Base-by-base conservation (phyloP, 2,329 filamentous ascomycete genomes). In the Pseudogymnoascus sp. region DNA sequence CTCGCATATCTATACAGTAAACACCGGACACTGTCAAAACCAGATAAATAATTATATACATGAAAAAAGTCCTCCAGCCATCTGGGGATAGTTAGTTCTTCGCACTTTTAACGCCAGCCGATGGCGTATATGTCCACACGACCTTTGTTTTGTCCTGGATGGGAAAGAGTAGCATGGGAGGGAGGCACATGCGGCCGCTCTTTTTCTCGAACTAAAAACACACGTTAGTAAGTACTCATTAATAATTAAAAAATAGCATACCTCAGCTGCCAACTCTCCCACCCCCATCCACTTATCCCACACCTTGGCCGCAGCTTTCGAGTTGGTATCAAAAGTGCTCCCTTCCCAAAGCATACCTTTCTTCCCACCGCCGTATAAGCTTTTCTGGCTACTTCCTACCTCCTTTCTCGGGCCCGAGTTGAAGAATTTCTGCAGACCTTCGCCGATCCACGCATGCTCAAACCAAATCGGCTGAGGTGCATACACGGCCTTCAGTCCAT, bases 391-490 rank as follows among this genome's bases (percentile, higher is more conserved):
- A 55, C 79, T 77, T 58, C 82, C 82, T 35, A 75, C 77, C 62
- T 79, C 77, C 6, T 80, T 81, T 6, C 76, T 77, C 5, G 76
- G 75, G 0, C 82, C 82, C 7, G 80, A 78, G 63, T 85, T 85
- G 72, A 85, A 84, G 77, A 79, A 84, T 63, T 75, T 77, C 28
- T 77, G 76, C 26, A 85, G 70, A 61, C 78, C 78, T 28, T 74
- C 71, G 2, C 79, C 76, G 28, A 74, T 73, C 87, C 87, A 91
- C 57, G 86, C 81, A 62, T 88, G 82, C 71, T 92, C 88, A 67
- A 90, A 89, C 71, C 85, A 92, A 52, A 92, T 82, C 1, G 89
- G 88, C 71, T 92, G 88, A 9, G 89, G 89, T 9, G 84, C 87
- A 67, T 86, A 89, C 3, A 90, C 85, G 3, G 86, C 84, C 74